phyloP scores from a whole-genome alignment of 1,139 yeast species.

The Hansenula lynferdii region DNA sequence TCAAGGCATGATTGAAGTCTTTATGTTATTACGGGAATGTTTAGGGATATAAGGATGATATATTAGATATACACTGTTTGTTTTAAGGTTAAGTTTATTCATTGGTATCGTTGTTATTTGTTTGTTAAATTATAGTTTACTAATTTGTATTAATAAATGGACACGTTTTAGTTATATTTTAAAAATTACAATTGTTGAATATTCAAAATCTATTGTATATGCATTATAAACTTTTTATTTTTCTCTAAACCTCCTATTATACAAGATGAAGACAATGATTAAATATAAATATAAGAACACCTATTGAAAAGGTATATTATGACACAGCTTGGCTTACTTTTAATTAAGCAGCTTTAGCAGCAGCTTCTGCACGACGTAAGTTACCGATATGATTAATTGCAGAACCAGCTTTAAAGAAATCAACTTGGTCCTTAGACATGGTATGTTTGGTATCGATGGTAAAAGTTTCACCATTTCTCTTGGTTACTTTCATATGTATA shows the following conservation, averaged over 20 bases:
- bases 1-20: conserved; percentile 7
- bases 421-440: conserved; percentile 94
- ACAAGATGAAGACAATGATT: not conserved
- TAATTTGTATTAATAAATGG: no score
- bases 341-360: conserved; percentile 2
- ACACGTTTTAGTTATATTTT: no score
- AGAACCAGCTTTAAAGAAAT: conserved; percentile 95
- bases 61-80: not conserved
- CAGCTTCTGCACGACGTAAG: conserved; percentile 32
- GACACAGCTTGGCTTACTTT: not conserved
- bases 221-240: no score
- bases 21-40: not conserved
- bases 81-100: not conserved
- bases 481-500: conserved; percentile 66
- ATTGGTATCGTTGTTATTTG: not conserved
- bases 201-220: not conserved
- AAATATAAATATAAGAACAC: not conserved
- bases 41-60: not conserved
- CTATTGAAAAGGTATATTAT: not conserved
- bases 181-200: no score
- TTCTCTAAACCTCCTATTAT: not conserved
- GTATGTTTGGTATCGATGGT: conserved; percentile 83
- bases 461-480: conserved; percentile 66
- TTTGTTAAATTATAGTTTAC: not conserved
- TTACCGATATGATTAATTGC: conserved; percentile 92